These are phyloP conservation scores for Populus davidiana DNA, from an alignment of 345 rosid species.

Conservation along the genomic window DNA sequence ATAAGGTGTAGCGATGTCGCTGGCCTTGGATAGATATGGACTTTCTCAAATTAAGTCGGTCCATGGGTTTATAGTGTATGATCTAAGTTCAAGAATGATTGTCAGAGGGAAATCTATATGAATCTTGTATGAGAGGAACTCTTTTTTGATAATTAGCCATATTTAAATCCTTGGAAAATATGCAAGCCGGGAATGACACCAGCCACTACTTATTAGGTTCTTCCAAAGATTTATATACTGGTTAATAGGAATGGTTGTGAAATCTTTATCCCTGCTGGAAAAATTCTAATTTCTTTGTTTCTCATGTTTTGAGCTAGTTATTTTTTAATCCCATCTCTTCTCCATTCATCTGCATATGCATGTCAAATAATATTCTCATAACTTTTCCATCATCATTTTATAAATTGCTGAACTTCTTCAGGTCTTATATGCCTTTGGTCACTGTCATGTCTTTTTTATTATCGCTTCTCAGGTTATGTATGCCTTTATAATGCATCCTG, in stretches of 20 bases:
- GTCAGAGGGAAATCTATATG: neutral
- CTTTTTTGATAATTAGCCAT: neutral
- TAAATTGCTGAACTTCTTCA: neutral
- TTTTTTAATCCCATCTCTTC: neutral
- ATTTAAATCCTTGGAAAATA: neutral
- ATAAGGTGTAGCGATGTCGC: neutral
- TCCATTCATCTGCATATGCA: neutral
- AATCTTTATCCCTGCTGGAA: neutral
- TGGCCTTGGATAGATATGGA: neutral
- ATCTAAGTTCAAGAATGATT: neutral
- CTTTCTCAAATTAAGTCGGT: neutral
- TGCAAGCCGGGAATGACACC: neutral
- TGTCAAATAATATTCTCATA: neutral
- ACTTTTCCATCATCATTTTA: neutral
- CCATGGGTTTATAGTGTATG: neutral
- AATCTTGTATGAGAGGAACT: neutral
- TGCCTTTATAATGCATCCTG: conserved; percentile 43
- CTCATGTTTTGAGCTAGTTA: neutral
- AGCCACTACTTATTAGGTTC: neutral
- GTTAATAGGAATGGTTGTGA: neutral
- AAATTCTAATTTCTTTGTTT: neutral
- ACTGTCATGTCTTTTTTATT: neutral
- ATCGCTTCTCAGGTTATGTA: conserved; percentile 40
- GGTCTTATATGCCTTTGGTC: neutral
- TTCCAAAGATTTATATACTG: neutral